Evolutionary conservation across 176 grass and related monocot genomes (phyloP), one percentile per base, ranked within the genome.

Genomic region (Carex myosuroides): DNA sequence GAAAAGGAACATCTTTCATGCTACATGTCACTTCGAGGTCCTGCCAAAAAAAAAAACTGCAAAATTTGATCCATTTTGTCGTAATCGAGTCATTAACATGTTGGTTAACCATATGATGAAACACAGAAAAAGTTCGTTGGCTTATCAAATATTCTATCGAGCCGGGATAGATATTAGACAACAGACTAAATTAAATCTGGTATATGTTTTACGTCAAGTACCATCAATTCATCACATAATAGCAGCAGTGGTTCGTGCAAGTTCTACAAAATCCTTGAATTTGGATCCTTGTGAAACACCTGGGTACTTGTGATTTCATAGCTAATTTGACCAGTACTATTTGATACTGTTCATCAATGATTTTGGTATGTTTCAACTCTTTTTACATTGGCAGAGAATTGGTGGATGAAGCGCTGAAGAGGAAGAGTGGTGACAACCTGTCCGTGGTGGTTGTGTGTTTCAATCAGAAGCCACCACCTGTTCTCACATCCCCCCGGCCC

Each of bases 401-500:
- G 12, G 88, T 98, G 54, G 88, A 90, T 2, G 96, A 98, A 86
- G 96, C 96, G 20, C 90, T 93, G 50, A 95, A 93, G 89, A 84
- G 96, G 85, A 98, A 95, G 80, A 95, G 96, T 8, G 24, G 85
- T 0, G 96, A 95, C 65, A 98, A 95, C 78, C 83, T 95, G 21
- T 85, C 96, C 18, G 96, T 92, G 37, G 89, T 98, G 79, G 85
- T 98, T 0, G 86, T 98, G 11, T 98, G 89, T 83, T 95, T 98
- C 85, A 92, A 93, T 76, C 70, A 91, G 2, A 91, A 78, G 54
- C 86, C 93, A 0, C 93, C 91, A 71, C 96, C 93, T 85, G 62
- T 67, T 22, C 80, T 98, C 8, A 92, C 93, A 53, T 72, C 84
- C 55, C 89, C 91, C 5, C 88, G 93, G 64, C 93, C 88, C 39